Evolutionary conservation across 495 filamentous ascomycete genomes (phyloP).

Genomic region (Coniosporium apollinis): DNA sequence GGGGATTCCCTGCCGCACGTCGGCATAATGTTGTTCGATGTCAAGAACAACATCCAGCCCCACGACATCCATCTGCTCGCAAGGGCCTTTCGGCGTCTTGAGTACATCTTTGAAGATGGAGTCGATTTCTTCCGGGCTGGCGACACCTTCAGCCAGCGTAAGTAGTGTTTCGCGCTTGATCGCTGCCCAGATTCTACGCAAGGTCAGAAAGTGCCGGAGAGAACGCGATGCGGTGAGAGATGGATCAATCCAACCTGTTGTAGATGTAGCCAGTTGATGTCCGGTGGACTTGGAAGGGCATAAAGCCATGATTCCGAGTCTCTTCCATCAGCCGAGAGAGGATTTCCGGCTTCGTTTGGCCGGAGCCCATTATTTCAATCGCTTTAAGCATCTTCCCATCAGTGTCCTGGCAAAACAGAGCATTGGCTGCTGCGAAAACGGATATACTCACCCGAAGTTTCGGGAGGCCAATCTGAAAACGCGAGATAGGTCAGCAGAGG

Average conservation of each 20-base stretch:
- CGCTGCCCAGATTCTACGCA: constrained; percentile 41
- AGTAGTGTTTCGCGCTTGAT: constrained; percentile 35
- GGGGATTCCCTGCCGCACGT: constrained; percentile 20
- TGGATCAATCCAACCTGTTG: no score
- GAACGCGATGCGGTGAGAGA: no score
- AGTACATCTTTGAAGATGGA: constrained; percentile 28
- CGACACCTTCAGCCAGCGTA: constrained; percentile 34
- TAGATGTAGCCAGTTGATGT: constrained; percentile 41
- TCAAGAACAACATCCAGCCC: constrained; percentile 35
- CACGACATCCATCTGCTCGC: constrained; percentile 19
- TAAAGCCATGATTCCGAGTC: constrained; percentile 29
- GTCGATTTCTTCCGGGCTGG: constrained; percentile 32
- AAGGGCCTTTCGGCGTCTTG: constrained; percentile 6
- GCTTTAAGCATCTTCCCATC: no score
- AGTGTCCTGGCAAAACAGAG: no score
- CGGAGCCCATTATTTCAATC: constrained; percentile 42
- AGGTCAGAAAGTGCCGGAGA: no score
- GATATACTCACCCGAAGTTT: constrained; percentile 29
- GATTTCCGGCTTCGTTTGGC: constrained; percentile 27
- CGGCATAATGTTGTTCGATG: constrained; percentile 29
- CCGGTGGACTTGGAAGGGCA: constrained; percentile 24
- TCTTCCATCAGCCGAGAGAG: constrained; percentile 26
- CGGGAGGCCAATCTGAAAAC: no score
- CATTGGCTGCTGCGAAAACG: constrained; percentile 31
- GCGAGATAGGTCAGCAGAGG: no score